Conservation (phyloP, 2,329 filamentous ascomycete genomes). For the Aspergillus thermomutatus region DNA sequence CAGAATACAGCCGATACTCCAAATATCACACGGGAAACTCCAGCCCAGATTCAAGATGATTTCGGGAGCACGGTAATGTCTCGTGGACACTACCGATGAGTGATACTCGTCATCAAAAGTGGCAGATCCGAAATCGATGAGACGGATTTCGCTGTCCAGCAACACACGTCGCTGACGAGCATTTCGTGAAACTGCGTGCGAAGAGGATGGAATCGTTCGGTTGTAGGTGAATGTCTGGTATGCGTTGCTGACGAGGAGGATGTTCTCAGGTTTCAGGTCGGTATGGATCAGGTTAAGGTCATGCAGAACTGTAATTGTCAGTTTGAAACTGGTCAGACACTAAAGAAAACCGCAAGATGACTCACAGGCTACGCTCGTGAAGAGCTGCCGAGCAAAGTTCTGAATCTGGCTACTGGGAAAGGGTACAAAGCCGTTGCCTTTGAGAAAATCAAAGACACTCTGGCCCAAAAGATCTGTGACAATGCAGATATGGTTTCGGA, state of each 20-base stretch:
- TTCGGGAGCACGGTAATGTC: slow-evolving; percentile 65
- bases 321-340: slow-evolving; percentile 16
- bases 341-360: slow-evolving; percentile 24
- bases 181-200: slow-evolving; percentile 54
- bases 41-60: slow-evolving; percentile 66
- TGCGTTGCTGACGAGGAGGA: slow-evolving; percentile 60
- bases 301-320: slow-evolving; percentile 68
- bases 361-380: slow-evolving; percentile 98
- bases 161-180: slow-evolving; percentile 62
- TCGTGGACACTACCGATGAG: slow-evolving; percentile 63
- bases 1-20: slow-evolving; percentile 67
- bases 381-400: slow-evolving; percentile 88
- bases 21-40: slow-evolving; percentile 67
- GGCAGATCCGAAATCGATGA: slow-evolving; percentile 66
- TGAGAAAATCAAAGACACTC: slow-evolving; percentile 97
- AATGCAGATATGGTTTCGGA: slow-evolving; percentile 91
- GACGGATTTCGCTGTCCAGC: slow-evolving; percentile 62
- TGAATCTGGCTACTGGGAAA: slow-evolving; percentile 99
- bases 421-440: slow-evolving; percentile 89
- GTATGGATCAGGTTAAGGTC: slow-evolving; percentile 97
- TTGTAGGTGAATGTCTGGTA: slow-evolving; percentile 70
- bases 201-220: slow-evolving; percentile 63
- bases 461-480: slow-evolving; percentile 77
- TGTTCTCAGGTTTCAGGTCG: slow-evolving; percentile 66
- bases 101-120: slow-evolving; percentile 69